phyloP scores from a whole-genome alignment of 1,284 basidiomycete species.

The Boletellus deceptivus region DNA sequence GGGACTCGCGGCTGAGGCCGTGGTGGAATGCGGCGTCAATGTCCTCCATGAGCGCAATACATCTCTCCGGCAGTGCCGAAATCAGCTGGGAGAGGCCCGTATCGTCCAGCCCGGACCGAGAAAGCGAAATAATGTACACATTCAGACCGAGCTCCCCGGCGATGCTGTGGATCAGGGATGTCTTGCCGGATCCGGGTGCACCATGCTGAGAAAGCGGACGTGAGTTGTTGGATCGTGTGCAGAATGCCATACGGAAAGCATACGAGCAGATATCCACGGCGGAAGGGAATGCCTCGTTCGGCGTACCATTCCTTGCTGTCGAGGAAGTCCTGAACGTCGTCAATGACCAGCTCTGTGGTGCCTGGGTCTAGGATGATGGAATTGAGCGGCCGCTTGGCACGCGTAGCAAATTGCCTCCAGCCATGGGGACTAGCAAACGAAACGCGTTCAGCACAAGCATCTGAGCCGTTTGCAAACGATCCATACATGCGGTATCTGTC shows the following conservation, averaged over 20 bases:
- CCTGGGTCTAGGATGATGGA: constrained; percentile 70
- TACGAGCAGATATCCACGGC: constrained; percentile 68
- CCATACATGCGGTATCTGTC: no score
- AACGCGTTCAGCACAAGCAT: not conserved
- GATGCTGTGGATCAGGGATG: constrained; percentile 70
- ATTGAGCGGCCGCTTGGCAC: constrained; percentile 59
- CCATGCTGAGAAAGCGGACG: constrained; percentile 49
- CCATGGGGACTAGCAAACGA: constrained; percentile 8
- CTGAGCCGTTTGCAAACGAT: no score
- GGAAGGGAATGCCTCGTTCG: constrained; percentile 67
- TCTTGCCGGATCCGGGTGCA: constrained; percentile 74
- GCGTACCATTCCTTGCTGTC: constrained; percentile 65
- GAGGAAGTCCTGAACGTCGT: constrained; percentile 68
- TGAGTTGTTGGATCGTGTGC: constrained; percentile 5
- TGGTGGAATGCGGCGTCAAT: constrained; percentile 72
- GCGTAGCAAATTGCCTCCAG: constrained; percentile 57
- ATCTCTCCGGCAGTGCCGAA: constrained; percentile 61
- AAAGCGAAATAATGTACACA: constrained; percentile 75
- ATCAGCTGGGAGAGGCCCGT: constrained; percentile 57
- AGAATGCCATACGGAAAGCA: constrained; percentile 5
- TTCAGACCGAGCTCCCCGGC: constrained; percentile 74
- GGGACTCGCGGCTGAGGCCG: constrained; percentile 45
- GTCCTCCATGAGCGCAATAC: constrained; percentile 79
- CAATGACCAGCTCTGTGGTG: constrained; percentile 58
- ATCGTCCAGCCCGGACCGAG: constrained; percentile 70